Evolutionary conservation across 306 rosid species (phyloP).

Genomic region (Gastrolobium villosum): DNA sequence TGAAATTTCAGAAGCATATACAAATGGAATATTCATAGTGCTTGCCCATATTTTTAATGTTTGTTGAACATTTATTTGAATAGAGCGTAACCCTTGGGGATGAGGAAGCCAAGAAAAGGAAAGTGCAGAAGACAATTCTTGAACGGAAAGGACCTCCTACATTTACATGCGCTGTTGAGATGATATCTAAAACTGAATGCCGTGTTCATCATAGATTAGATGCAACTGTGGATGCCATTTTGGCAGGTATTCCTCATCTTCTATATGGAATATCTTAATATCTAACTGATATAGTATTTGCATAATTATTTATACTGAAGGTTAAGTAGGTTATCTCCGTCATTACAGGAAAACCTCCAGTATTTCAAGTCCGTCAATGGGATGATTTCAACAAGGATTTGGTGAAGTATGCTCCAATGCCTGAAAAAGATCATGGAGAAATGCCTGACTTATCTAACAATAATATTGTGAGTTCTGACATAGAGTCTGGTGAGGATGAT

Average conservation of each 20-base stretch:
- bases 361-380: slow-evolving; percentile 84
- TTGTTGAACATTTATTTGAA: slow-evolving; percentile 50
- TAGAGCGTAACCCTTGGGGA: slow-evolving; percentile 99
- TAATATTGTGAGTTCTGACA: slow-evolving; percentile 51
- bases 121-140: slow-evolving; percentile 99
- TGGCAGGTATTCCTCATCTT: slow-evolving; percentile 73
- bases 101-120: slow-evolving; percentile 96
- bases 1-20: not conserved
- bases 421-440: slow-evolving; percentile 52
- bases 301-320: slow-evolving; percentile 29
- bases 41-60: slow-evolving; percentile 39
- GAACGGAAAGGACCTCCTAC: slow-evolving; percentile 97
- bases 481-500: slow-evolving; percentile 63
- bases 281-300: slow-evolving; percentile 18
- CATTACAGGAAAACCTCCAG: slow-evolving; percentile 78
- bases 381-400: slow-evolving; percentile 63
- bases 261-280: slow-evolving; percentile 24
- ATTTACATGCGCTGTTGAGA: slow-evolving; percentile 96
- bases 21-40: slow-evolving; percentile 38
- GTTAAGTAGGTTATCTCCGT: slow-evolving; percentile 33
- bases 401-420: slow-evolving; percentile 58
- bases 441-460: slow-evolving; percentile 49
- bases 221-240: slow-evolving; percentile 94
- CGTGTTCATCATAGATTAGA: slow-evolving; percentile 96
- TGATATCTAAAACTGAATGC: slow-evolving; percentile 92